phyloP scores from a whole-genome alignment of 2,329 filamentous ascomycete genomes.

The Colletotrichum scovillei region DNA sequence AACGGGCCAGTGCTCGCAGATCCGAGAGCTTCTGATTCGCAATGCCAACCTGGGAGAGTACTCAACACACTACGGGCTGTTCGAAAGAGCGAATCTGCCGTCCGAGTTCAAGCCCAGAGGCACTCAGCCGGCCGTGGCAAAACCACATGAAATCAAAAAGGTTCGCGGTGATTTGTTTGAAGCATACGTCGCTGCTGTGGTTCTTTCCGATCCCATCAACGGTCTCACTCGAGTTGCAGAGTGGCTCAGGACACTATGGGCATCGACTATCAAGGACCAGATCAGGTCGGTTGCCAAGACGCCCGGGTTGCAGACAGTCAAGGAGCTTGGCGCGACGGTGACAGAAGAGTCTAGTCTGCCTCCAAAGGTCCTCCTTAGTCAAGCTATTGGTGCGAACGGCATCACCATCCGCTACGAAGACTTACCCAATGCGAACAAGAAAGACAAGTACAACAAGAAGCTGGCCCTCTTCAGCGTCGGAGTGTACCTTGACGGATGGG shows the following conservation, averaged over 20 bases:
- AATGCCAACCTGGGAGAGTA: slow-evolving; percentile 82
- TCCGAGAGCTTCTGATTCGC: slow-evolving; percentile 83
- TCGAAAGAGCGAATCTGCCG: slow-evolving; percentile 70
- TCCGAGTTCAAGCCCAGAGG: slow-evolving; percentile 49
- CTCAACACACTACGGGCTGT: slow-evolving; percentile 76
- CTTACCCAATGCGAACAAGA: slow-evolving; percentile 54
- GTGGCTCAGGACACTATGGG: slow-evolving; percentile 85
- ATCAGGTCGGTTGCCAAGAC: slow-evolving; percentile 47
- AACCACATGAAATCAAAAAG: slow-evolving; percentile 68
- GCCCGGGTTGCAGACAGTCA: slow-evolving; percentile 19
- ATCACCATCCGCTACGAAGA: slow-evolving; percentile 72
- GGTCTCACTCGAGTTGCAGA: slow-evolving; percentile 71
- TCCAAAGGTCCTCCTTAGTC: slow-evolving; percentile 63
- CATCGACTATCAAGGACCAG: slow-evolving; percentile 68
- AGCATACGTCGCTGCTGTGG: slow-evolving; percentile 84
- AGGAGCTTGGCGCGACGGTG: slow-evolving; percentile 35
- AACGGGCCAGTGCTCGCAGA: slow-evolving; percentile 77
- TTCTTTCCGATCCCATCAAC: slow-evolving; percentile 72
- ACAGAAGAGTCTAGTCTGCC: not conserved
- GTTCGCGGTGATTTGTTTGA: slow-evolving; percentile 90
- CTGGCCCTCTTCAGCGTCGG: slow-evolving; percentile 72
- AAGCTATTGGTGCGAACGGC: slow-evolving; percentile 65
- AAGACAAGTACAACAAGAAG: slow-evolving; percentile 64
- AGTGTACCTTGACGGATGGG: slow-evolving; percentile 75
- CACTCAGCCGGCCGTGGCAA: slow-evolving; percentile 48